Conservation (phyloP, 108 stramenopile genomes). For the Stephanodiscus minutulus region DNA sequence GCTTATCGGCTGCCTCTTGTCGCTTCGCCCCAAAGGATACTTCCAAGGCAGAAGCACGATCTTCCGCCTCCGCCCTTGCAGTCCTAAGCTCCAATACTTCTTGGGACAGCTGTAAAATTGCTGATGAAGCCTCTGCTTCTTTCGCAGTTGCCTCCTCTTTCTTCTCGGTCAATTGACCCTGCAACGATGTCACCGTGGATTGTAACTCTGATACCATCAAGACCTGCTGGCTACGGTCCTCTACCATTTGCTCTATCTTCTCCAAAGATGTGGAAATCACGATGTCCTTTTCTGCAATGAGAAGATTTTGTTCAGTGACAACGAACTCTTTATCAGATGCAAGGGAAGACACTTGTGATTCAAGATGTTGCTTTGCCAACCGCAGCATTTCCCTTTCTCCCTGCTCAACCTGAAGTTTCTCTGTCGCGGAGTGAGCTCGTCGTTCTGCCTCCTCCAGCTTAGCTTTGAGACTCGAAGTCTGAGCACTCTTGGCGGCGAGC, state of each 20-base stretch:
- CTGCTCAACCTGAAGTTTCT: slow-evolving; percentile 25
- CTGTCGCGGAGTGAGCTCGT: background rate
- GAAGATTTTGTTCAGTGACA: slow-evolving; percentile 38
- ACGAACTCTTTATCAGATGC: slow-evolving; percentile 52
- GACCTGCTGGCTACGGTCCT: slow-evolving; percentile 6
- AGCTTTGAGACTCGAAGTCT: slow-evolving; percentile 30
- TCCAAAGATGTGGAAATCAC: slow-evolving; percentile 29
- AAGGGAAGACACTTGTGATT: slow-evolving; percentile 38
- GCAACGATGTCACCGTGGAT: too few relatives aligned
- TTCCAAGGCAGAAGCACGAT: too few relatives aligned
- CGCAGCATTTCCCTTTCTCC: slow-evolving; percentile 52
- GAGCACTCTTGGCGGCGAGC: slow-evolving; percentile 48
- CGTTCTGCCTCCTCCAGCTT: slow-evolving; percentile 21
- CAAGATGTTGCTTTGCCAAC: slow-evolving; percentile 45
- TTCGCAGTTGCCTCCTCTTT: slow-evolving; percentile 16
- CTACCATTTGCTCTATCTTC: slow-evolving; percentile 29
- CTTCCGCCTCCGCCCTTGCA: too few relatives aligned
- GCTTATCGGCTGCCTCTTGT: too few relatives aligned
- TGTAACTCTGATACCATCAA: slow-evolving; percentile 16
- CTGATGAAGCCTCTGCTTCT: too few relatives aligned
- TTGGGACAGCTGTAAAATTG: too few relatives aligned
- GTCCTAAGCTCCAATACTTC: too few relatives aligned
- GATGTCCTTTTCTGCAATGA: slow-evolving; percentile 41
- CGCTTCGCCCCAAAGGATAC: too few relatives aligned
- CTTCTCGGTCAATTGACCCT: slow-evolving; percentile 14